Evolutionary conservation across 2,329 filamentous ascomycete genomes (phyloP), one percentile per base, ranked within the genome.

Genomic region (Aspergillus pseudoglaucus): DNA sequence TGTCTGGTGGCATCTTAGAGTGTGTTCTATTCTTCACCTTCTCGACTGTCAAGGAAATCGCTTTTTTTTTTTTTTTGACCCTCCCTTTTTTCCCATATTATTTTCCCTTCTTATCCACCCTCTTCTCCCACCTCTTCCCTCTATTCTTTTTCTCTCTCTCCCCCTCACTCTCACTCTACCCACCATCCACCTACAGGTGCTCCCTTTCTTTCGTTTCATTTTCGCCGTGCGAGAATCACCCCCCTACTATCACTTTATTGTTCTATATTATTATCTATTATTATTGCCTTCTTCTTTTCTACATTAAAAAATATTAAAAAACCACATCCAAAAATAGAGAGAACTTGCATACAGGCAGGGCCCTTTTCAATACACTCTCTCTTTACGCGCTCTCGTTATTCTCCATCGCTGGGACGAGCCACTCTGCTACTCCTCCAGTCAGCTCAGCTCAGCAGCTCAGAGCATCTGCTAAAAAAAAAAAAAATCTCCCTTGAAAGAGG

Each of bases 171-270:
- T 41, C 49, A 46, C 54, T 56, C 53, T 50, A 57, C 58, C n/a
- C n/a, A 8, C 30, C 32, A 22, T 22, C 43, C 17, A 18, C 25
- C 25, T 10, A 18, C 15, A 18, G 30, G 42, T 44, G 40, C 25
- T 56, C 47, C 40, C 51, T 49, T 49, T 46, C 49, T 45, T 55
- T 53, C 47, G 23, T 40, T 59, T 55, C 25, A 52, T 53, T 62
- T 63, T 64, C 66, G 63, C 64, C 64, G 63, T 62, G 61, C 61
- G 64, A 62, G 57, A 53, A 59, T 45, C n/a, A 15, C 20, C 32
- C 18, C 14, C 15, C 47, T 39, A 39, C 37, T 39, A 39, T 39
- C 37, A 17, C 37, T 39, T 30, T 30, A 30, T 30, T 30, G 25
- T 30, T 30, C 25, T 30, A 30, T 30, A 30, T 30, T 37, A 37